Evolutionary conservation across 495 filamentous ascomycete genomes (phyloP), one percentile per base, ranked within the genome.

Genomic region (Pseudomonodictys pantanalensis): DNA sequence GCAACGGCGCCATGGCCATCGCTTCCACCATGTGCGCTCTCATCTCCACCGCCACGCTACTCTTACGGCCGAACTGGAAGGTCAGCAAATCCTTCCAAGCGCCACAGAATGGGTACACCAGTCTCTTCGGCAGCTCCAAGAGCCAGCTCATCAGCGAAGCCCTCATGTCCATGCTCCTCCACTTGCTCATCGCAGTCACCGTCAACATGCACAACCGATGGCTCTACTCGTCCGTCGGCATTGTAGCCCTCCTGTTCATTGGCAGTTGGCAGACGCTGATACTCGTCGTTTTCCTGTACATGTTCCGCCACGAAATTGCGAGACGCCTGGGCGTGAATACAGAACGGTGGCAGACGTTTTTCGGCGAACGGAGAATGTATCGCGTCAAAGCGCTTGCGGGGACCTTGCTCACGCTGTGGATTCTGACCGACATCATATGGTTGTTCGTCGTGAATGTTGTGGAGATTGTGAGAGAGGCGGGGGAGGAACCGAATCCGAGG

Each of bases 1-100:
- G 58, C 24, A 60, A 53, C 22, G 58, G 58, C 2, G 58, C 49
- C 2, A 60, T 60, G 58, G 58, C 49, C 22, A 54, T 60, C 48
- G 58, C 58, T n/a, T 38, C 45, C 5, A 39, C 49, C 8, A 54
- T 60, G 9, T 60, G 49, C 58, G 42, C 41, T 12, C n/a, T 26
- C n/a, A 60, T 53, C 8, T 45, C 49, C 30, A 26, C 54, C 9
- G 3, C 35, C 18, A 42, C 48, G 9, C 25, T 60, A 10, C 10
- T 60, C 3, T 4, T 60, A 20, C n/a, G 58, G 18, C 33, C 48
- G 35, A 29, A 48, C 10, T 60, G 58, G 49, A 60, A 54, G 33
- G 58, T 54, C 18, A 60, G 49, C 41, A 45, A 47, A 30, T 10
- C 41, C 2, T 60, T 53, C 29, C 18, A 24, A 41, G 58, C 42